A percentile compares a stretch with the other conserved stretches of the same genome.
Evolutionary conservation across 169 alveolate species (phyloP).

Genomic region (Ichthyophthirius multifiliis): DNA sequence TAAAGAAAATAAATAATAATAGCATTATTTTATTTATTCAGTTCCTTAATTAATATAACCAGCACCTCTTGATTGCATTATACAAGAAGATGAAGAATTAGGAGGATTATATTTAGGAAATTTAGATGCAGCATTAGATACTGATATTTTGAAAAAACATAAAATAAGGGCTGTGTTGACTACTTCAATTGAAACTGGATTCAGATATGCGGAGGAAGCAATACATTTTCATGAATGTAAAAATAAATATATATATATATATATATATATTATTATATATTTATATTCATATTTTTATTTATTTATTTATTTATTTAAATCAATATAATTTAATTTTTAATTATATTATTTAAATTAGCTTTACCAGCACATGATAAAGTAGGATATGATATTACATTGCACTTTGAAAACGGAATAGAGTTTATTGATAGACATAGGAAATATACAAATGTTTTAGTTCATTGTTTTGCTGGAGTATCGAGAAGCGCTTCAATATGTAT

Average conservation of each 20-base stretch:
- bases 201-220: conserved; percentile 46
- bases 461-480: conserved; percentile 77
- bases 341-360: not conserved
- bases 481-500: conserved; percentile 73
- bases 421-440: conserved; percentile 41
- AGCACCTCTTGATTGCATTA: conserved; percentile 35
- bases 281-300: not conserved
- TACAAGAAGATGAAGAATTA: conserved; percentile 41
- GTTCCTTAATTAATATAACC: conserved; percentile 42
- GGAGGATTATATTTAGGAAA: conserved; percentile 75
- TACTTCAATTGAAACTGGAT: conserved; percentile 55
- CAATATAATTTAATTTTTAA: not conserved
- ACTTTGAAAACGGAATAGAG: conserved; percentile 36
- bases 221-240: conserved; percentile 42
- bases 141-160: conserved; percentile 41
- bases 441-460: conserved; percentile 57
- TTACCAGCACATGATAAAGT: conserved; percentile 45
- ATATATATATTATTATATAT: not conserved
- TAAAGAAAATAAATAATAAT: too few species aligned
- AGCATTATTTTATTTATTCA: conserved; percentile 14
- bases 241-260: too few species aligned
- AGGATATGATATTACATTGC: conserved; percentile 30
- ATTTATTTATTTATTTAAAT: not conserved
- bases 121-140: conserved; percentile 60
- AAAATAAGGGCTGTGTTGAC: conserved; percentile 69